Evolutionary conservation across 768 basidiomycete species (phyloP).

Genomic region (Tylopilus rubrobrunneus): DNA sequence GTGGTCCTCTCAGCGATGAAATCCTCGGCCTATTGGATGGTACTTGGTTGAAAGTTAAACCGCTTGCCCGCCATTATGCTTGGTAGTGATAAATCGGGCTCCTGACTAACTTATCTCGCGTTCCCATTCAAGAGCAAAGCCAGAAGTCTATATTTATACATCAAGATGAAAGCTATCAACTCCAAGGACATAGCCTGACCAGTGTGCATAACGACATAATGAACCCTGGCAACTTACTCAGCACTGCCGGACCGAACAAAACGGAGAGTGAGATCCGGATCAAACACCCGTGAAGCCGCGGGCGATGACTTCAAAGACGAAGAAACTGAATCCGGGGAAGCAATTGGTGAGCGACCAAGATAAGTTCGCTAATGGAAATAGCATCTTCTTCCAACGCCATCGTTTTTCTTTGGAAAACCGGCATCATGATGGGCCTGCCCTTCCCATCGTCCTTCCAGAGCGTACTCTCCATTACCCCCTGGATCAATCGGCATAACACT

Average conservation of each 20-base stretch:
- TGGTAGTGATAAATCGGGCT: background rate
- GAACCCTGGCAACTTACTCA: background rate
- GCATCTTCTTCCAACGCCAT: background rate
- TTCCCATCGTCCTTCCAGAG: background rate
- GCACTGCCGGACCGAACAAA: background rate
- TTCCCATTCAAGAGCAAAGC: background rate
- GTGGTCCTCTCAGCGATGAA: slow-evolving; percentile 7
- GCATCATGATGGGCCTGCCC: background rate
- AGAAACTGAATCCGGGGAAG: no score
- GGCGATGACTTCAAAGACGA: no score
- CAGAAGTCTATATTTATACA: background rate
- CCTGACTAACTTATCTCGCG: background rate
- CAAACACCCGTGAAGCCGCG: no score
- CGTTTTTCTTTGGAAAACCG: background rate
- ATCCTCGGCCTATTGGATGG: background rate
- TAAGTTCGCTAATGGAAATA: slow-evolving; percentile 18
- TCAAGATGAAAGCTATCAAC: background rate
- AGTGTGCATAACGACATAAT: background rate
- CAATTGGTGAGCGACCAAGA: background rate
- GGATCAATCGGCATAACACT: no score
- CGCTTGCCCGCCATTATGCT: background rate
- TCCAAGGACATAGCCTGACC: background rate
- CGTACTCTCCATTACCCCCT: no score
- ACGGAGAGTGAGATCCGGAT: no score
- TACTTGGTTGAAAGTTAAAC: slow-evolving; percentile 8